Evolutionary conservation across 352 stramenopile genomes (phyloP), one percentile per base, ranked within the genome.

Genomic region (Pythium brachiatum): DNA sequence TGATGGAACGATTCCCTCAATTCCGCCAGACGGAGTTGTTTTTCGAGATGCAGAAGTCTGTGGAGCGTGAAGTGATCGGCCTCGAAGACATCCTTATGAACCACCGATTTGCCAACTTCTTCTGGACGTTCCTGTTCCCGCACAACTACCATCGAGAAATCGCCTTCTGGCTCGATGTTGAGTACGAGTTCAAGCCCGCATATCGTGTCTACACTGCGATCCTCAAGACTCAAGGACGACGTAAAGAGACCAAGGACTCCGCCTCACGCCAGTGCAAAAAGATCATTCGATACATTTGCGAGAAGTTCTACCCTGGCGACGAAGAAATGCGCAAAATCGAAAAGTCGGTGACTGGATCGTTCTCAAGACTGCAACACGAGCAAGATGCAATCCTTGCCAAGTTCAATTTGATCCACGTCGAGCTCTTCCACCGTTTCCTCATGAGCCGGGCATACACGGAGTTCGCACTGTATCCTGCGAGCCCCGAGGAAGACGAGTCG

Each of bases 91-190:
- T 95, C 9, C 57, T 95, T 63, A 91, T 95, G 81, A 95, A 95
- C 57, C 86, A 92, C 48, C 81, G 85, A 5, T 90, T 95, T 53
- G 85, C 83, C 38, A 92, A 93, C 53, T 95, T 92, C 63, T 95
- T 95, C 47, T 92, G 82, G 84, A 83, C 92, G n/a, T 95, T 95
- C 60, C 62, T 91, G 18, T 95, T 95, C 55, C 86, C 83, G 5
- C 86, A 95, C 72, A 90, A 95, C 27, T 95, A 95, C 47, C 86
- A 95, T 58, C 82, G 83, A 16, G 86, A 95, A 65, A 89, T 95
- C 39, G 84, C 81, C 36, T 64, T 95, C 18, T 95, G 83, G 84
- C 64, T 95, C 25, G 86, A 95, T 52, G 81, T 95, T 21, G 84
- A 95, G 56, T 95, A 95, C 60, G 84, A 92, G 56, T 95, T 95